Percentiles rank a stretch among this genome's conserved stretches.
phyloP scores from a whole-genome alignment of 768 basidiomycete genomes.

The Trametes meyenii region DNA sequence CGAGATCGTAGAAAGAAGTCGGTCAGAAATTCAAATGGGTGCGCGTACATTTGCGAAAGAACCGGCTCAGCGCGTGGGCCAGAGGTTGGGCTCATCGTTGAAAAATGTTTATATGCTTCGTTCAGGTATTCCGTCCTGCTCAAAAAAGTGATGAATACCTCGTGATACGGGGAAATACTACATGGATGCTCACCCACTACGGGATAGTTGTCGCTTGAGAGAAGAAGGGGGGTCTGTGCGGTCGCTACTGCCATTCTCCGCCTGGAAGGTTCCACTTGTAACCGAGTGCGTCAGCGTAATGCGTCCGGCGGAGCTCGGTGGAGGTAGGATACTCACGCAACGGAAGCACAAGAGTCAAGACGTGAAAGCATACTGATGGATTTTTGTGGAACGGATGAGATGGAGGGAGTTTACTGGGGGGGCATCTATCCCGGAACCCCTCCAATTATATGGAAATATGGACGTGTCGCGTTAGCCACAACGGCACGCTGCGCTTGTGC shows the following conservation, averaged over 20 bases:
- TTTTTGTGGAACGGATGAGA: not conserved
- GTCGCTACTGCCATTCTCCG: too few species aligned
- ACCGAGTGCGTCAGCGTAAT: not conserved
- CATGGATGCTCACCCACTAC: not conserved
- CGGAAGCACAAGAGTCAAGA: not conserved
- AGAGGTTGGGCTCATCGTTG: not conserved
- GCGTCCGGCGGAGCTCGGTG: not conserved
- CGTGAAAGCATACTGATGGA: not conserved
- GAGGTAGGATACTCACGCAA: not conserved
- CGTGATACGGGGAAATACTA: not conserved
- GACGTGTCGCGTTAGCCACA: not conserved
- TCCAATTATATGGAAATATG: not conserved
- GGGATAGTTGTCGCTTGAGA: not conserved
- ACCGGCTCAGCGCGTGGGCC: not conserved
- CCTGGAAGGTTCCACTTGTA: too few species aligned
- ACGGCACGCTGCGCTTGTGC: not conserved
- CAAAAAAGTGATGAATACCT: not conserved
- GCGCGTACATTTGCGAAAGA: not conserved
- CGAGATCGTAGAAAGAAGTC: too few species aligned
- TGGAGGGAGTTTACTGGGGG: not conserved
- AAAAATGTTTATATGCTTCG: conserved; percentile 1
- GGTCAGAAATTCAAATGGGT: too few species aligned
- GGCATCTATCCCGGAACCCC: not conserved
- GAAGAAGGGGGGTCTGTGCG: too few species aligned
- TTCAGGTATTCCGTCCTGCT: not conserved